phyloP scores from a whole-genome alignment of 768 basidiomycete species.

The Omphalotus guepiniiformis region DNA sequence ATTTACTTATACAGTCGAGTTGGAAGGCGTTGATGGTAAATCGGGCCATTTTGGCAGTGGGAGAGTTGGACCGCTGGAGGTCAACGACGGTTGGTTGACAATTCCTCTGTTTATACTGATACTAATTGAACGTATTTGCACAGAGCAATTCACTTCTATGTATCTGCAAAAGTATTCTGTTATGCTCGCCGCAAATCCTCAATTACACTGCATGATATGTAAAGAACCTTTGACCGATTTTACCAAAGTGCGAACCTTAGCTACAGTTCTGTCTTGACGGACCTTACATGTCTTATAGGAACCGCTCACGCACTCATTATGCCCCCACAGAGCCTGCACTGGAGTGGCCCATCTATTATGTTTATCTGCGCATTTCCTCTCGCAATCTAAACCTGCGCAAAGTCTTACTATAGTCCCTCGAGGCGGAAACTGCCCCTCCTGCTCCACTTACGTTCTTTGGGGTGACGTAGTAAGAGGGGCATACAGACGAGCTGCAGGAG shows the following conservation, averaged over 20 bases:
- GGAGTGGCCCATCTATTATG: conserved; percentile 57
- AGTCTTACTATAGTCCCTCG: conserved; percentile 46
- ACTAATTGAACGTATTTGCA: background rate
- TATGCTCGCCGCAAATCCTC: conserved; percentile 31
- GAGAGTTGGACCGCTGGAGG: conserved; percentile 48
- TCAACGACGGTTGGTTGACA: conserved; percentile 47
- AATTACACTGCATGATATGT: conserved; percentile 47
- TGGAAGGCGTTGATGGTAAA: conserved; percentile 70
- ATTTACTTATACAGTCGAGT: conserved; percentile 46
- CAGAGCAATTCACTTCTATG: conserved; percentile 45
- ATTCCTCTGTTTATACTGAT: conserved; percentile 7
- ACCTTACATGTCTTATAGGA: conserved; percentile 31
- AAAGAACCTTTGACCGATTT: conserved; percentile 34
- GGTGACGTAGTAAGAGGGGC: conserved; percentile 64
- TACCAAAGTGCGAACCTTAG: conserved; percentile 32
- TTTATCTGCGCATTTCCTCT: conserved; percentile 45
- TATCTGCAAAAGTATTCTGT: conserved; percentile 46
- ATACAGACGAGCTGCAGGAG: conserved; percentile 44
- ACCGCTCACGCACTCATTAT: conserved; percentile 47
- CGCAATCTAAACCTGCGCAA: conserved; percentile 11
- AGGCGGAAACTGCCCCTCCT: conserved; percentile 55
- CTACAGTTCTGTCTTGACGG: conserved; percentile 2
- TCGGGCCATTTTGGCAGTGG: conserved; percentile 51
- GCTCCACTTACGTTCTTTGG: conserved; percentile 57
- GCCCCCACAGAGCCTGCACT: conserved; percentile 45